Evolutionary conservation across 2,329 filamentous ascomycete species (phyloP).

Genomic region (Fusarium nisikadoi): DNA sequence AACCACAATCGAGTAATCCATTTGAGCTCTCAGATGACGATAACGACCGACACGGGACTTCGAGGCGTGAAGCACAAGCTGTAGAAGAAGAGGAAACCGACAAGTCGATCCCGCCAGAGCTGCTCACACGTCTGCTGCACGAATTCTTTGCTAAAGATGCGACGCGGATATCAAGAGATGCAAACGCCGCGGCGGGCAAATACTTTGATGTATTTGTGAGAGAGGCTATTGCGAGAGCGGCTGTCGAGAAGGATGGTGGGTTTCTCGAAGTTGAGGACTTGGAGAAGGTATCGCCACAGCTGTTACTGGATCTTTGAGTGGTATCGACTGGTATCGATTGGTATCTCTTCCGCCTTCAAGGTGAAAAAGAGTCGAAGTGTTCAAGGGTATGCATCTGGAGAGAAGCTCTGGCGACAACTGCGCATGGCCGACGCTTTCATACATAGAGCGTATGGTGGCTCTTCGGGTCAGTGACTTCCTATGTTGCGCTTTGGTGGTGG

Average conservation of each 20-base stretch:
- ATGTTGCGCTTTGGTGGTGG: background rate
- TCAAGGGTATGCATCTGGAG: background rate
- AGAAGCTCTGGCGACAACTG: too few relatives aligned
- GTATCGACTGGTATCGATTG: background rate
- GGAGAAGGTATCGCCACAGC: constrained; percentile 85
- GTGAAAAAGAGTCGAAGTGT: background rate
- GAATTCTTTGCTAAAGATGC: constrained; percentile 79
- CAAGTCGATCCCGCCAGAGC: constrained; percentile 73
- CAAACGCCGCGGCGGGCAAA: constrained; percentile 79
- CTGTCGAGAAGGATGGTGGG: constrained; percentile 73
- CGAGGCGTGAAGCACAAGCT: constrained; percentile 39
- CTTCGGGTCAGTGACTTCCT: background rate
- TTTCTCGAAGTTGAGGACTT: constrained; percentile 90
- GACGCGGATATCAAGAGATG: constrained; percentile 80
- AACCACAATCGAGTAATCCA: constrained; percentile 48
- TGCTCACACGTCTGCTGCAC: constrained; percentile 81
- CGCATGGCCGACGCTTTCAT: background rate
- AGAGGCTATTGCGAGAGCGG: constrained; percentile 85
- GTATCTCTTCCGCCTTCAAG: background rate
- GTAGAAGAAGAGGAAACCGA: constrained; percentile 49
- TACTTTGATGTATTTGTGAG: constrained; percentile 93
- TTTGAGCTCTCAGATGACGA: constrained; percentile 52
- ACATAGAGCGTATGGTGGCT: background rate
- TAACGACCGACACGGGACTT: constrained; percentile 3
- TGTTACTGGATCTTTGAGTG: constrained; percentile 82